Base-by-base conservation (phyloP, 2,329 filamentous ascomycete genomes). In the Ploettnerulaceae sp. region DNA sequence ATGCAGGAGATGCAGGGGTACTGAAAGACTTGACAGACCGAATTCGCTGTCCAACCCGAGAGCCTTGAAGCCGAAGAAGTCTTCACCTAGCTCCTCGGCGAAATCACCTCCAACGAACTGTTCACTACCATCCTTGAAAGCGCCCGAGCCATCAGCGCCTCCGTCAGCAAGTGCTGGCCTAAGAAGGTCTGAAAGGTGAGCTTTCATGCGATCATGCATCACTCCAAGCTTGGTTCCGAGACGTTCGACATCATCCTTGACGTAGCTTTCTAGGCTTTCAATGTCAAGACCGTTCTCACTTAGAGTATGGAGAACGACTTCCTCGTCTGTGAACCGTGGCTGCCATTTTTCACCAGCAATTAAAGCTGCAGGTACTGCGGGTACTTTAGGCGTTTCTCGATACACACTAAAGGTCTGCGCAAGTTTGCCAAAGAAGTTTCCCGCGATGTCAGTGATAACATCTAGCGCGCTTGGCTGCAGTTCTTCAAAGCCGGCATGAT, bases 51-150 rank as follows among this genome's bases (percentile, higher is more conserved):
- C 89, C 48, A 98, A 76, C 33, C 93, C 93, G 35, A 98, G 79
- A 50, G 95, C 90, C 64, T 89, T 90, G 77, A 98, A 97, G 21
- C 93, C 93, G 62, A 98, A 98, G 77, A 96, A 98, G 69, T 98
- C 93, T 71, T 98, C 93, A 51, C 90, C 91, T 9, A 98, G 85
- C 58, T 98, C 93, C 64, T 96, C 93, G 0, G 93, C 93, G 65
- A 98, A 98, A 66, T 98, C 93, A 52, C 93, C 93, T 35, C 87
- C 89, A 37, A 96, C 83, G 58, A 97, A 98, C 64, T 97, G 93
- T 55, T 98, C 93, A 66, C 89, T 95, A 55, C 90, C 91, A 60
- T 98, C 93, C 53, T 94, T 89, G 74, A 98, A 98, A 5, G 89
- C 87, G 47, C 85, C 86, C 4, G 84, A 89, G 26, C 90, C 93